Conservation (phyloP, 768 basidiomycete genomes). For the Suillus luteus region DNA sequence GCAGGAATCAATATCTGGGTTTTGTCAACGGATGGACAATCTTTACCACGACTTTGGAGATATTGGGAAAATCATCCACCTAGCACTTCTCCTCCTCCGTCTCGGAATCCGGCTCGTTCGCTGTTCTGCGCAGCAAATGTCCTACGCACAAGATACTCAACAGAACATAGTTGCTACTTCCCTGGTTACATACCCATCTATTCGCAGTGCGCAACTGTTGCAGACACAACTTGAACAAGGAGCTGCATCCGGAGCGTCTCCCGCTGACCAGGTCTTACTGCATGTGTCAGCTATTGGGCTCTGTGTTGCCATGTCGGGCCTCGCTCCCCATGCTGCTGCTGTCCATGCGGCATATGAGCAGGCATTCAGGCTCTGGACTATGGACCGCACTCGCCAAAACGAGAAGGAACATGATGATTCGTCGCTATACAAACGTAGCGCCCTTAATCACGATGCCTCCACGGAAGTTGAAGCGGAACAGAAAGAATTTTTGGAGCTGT, state of each 20-base stretch:
- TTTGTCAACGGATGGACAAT: slow-evolving; percentile 67
- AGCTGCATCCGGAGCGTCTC: slow-evolving; percentile 31
- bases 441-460: slow-evolving; percentile 50
- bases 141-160: slow-evolving; percentile 18
- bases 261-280: slow-evolving; percentile 49
- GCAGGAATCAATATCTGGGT: slow-evolving; percentile 79
- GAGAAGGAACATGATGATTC: slow-evolving; percentile 63
- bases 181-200: slow-evolving; percentile 57
- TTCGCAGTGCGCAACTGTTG: slow-evolving; percentile 42
- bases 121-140: slow-evolving; percentile 25
- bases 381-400: slow-evolving; percentile 71
- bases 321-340: slow-evolving; percentile 9
- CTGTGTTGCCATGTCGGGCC: slow-evolving; percentile 4
- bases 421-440: slow-evolving; percentile 75
- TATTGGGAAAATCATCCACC: slow-evolving; percentile 63
- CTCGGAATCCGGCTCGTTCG: slow-evolving; percentile 68
- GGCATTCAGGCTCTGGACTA: slow-evolving; percentile 78
- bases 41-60: slow-evolving; percentile 75
- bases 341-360: slow-evolving; percentile 66
- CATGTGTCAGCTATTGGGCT: slow-evolving; percentile 48
- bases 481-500: slow-evolving; percentile 79
- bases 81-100: slow-evolving; percentile 65
- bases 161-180: slow-evolving; percentile 30
- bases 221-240: slow-evolving; percentile 25
- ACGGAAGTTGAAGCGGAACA: slow-evolving; percentile 80